Percentiles rank a stretch among this genome's conserved stretches.
phyloP scores from a whole-genome alignment of 805 yeast species.

The Starmera pachycereana region DNA sequence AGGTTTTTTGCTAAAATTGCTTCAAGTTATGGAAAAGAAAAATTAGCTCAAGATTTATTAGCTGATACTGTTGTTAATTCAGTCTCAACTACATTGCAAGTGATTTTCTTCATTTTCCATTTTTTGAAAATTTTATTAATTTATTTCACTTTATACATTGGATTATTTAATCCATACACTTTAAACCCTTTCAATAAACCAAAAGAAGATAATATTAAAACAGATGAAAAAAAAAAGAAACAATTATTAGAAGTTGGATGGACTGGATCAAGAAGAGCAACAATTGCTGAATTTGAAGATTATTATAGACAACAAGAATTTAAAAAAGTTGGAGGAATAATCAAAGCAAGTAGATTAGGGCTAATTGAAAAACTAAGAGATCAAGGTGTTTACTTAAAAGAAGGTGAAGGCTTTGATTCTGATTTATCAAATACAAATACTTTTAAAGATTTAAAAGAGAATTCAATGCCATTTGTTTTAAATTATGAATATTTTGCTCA shows the following conservation, averaged over 20 bases:
- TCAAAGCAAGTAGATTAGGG: slow-evolving; percentile 70
- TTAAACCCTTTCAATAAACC: slow-evolving; percentile 29
- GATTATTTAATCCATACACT: slow-evolving; percentile 69
- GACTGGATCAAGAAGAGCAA: slow-evolving; percentile 84
- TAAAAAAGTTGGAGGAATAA: slow-evolving; percentile 61
- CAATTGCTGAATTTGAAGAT: slow-evolving; percentile 60
- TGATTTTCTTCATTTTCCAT: slow-evolving; percentile 66
- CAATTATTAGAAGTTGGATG: slow-evolving; percentile 67
- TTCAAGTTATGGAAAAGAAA: slow-evolving; percentile 26
- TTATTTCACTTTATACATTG: slow-evolving; percentile 50
- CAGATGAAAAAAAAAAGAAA: slow-evolving; percentile 22
- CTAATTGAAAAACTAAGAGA: slow-evolving; percentile 44
- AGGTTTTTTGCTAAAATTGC: slow-evolving; percentile 20
- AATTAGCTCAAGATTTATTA: slow-evolving; percentile 35
- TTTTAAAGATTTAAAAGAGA: slow-evolving; percentile 27
- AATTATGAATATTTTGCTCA: slow-evolving; percentile 45
- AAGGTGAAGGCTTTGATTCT: slow-evolving; percentile 78
- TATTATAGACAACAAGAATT: slow-evolving; percentile 54
- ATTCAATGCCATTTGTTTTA: slow-evolving; percentile 38
- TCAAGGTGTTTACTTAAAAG: slow-evolving; percentile 52
- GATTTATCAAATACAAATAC: slow-evolving; percentile 27
- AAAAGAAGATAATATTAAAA: slow-evolving; percentile 23
- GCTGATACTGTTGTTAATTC: slow-evolving; percentile 36
- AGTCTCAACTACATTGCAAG: slow-evolving; percentile 39
- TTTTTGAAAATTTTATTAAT: slow-evolving; percentile 46